Conservation (phyloP, 768 basidiomycete genomes). For the Boletus pseudopeckii region DNA sequence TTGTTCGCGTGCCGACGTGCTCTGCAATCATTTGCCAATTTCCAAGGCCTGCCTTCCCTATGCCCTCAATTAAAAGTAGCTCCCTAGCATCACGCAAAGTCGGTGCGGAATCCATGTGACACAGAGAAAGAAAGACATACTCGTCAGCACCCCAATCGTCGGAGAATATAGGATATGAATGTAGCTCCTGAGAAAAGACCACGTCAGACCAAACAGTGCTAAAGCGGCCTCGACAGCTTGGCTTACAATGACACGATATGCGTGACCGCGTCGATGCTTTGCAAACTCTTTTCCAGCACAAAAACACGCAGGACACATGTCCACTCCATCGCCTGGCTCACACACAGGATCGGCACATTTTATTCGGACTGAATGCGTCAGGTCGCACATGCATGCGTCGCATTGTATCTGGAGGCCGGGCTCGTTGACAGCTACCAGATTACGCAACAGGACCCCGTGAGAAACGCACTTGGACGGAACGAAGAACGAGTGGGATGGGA, state of each 20-base stretch:
- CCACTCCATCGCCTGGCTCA: slow-evolving; percentile 75
- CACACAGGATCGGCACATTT: slow-evolving; percentile 87
- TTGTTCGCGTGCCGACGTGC: slow-evolving; percentile 90
- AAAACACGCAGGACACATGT: slow-evolving; percentile 92
- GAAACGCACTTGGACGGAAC: slow-evolving; percentile 16
- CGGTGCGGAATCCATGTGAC: not conserved
- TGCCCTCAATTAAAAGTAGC: slow-evolving; percentile 83
- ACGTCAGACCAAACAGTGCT: not conserved
- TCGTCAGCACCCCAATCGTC: slow-evolving; percentile 99
- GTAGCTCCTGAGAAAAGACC: slow-evolving; percentile 67
- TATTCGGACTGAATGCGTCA: slow-evolving; percentile 95
- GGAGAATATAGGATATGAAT: slow-evolving; percentile 93
- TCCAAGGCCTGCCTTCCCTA: slow-evolving; percentile 82
- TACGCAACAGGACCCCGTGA: slow-evolving; percentile 29
- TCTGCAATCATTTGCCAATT: slow-evolving; percentile 98
- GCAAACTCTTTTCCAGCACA: slow-evolving; percentile 87
- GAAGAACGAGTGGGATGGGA: not conserved
- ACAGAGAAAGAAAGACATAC: slow-evolving; percentile 42
- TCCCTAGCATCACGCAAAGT: slow-evolving; percentile 51
- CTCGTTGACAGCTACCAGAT: slow-evolving; percentile 63
- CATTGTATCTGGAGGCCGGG: slow-evolving; percentile 82
- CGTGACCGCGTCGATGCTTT: slow-evolving; percentile 79
- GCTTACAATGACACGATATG: slow-evolving; percentile 87
- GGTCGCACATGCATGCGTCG: slow-evolving; percentile 79
- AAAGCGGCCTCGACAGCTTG: not conserved